phyloP scores from a whole-genome alignment of 768 basidiomycete genomes.

The Sarcomyxa edulis region DNA sequence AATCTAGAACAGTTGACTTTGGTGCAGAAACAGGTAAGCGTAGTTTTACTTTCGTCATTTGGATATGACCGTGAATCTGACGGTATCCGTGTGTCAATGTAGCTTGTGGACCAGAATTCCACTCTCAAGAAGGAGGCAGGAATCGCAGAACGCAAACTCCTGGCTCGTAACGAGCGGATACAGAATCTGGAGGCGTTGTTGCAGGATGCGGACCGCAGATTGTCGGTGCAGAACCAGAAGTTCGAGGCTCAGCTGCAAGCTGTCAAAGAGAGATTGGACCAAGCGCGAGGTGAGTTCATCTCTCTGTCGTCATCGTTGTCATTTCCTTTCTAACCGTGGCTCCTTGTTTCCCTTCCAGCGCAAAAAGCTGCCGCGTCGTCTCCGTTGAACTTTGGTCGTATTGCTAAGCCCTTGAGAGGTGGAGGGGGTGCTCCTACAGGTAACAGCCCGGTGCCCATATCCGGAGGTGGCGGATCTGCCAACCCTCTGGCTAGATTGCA shows the following conservation, averaged over 20 bases:
- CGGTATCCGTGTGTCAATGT: not conserved
- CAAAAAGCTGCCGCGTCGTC: slow-evolving; percentile 73
- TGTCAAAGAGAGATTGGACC: slow-evolving; percentile 87
- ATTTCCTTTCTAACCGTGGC: slow-evolving; percentile 9
- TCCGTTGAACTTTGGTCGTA: slow-evolving; percentile 83
- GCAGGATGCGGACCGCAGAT: slow-evolving; percentile 88
- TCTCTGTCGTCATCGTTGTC: slow-evolving; percentile 8
- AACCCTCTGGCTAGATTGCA: slow-evolving; percentile 72
- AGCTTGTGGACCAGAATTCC: slow-evolving; percentile 99
- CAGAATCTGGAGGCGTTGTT: slow-evolving; percentile 91
- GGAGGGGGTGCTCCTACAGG: slow-evolving; percentile 67
- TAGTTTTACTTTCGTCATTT: not conserved
- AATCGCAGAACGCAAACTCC: slow-evolving; percentile 92
- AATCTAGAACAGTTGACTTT: slow-evolving; percentile 93
- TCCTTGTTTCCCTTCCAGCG: slow-evolving; percentile 50
- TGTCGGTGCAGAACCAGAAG: slow-evolving; percentile 92
- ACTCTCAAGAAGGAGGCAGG: slow-evolving; percentile 96
- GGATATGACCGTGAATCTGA: not conserved
- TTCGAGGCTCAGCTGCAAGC: slow-evolving; percentile 91
- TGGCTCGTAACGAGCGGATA: slow-evolving; percentile 96
- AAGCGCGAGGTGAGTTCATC: slow-evolving; percentile 71
- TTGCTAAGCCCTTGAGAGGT: slow-evolving; percentile 94
- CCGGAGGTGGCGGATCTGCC: slow-evolving; percentile 40
- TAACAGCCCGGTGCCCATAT: slow-evolving; percentile 33
- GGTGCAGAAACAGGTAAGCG: slow-evolving; percentile 90